phyloP scores from a whole-genome alignment of 169 alveolate species.

The Fabrea salina region DNA sequence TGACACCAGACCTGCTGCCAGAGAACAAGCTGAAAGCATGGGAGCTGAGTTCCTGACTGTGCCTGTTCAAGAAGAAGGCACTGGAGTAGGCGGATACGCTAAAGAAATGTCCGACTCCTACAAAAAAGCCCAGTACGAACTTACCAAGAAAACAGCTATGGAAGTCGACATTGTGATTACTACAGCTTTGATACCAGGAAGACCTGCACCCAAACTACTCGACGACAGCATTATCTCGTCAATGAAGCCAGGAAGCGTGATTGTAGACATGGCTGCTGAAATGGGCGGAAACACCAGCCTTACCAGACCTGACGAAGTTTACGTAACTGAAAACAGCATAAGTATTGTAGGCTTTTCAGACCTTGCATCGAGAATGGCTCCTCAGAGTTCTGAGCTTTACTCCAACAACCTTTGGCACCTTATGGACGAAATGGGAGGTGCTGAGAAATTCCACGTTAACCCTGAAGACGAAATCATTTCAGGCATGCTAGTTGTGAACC shows the following conservation, averaged over 20 bases:
- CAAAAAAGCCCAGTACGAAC: constrained; percentile 68
- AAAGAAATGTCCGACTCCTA: constrained; percentile 71
- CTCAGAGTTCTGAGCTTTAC: constrained; percentile 82
- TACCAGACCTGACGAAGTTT: constrained; percentile 69
- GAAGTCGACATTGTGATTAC: constrained; percentile 89
- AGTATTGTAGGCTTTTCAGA: constrained; percentile 85
- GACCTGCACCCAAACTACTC: constrained; percentile 87
- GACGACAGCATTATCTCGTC: constrained; percentile 76
- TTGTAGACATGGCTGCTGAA: constrained; percentile 90
- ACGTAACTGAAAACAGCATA: constrained; percentile 76
- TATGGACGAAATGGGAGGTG: constrained; percentile 77
- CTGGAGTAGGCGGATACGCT: constrained; percentile 83
- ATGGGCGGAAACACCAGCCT: constrained; percentile 88
- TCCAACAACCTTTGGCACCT: constrained; percentile 80
- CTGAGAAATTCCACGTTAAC: constrained; percentile 64
- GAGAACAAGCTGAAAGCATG: constrained; percentile 82
- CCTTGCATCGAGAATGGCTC: constrained; percentile 85
- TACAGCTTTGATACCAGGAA: constrained; percentile 92
- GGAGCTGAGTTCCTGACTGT: constrained; percentile 74
- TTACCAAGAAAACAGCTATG: constrained; percentile 74
- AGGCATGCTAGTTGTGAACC: constrained; percentile 58
- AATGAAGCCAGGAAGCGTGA: constrained; percentile 87
- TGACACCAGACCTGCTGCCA: constrained; percentile 83
- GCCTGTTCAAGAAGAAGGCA: constrained; percentile 71
- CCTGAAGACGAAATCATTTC: constrained; percentile 67